Conservation (phyloP, 768 basidiomycete genomes). For the Mrakia hoshinonis region DNA sequence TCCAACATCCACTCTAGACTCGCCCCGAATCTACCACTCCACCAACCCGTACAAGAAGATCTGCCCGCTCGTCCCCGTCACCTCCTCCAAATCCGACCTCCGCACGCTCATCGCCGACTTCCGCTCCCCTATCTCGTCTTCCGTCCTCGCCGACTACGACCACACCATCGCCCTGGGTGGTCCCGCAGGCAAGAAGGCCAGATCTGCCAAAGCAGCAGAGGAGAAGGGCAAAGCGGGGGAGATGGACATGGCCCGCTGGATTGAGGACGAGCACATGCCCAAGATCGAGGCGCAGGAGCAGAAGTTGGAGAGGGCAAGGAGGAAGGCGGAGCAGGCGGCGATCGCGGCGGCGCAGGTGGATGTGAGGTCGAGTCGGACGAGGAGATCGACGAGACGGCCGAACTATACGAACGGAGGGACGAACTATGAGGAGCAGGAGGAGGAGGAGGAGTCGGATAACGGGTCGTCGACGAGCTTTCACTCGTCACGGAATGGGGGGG, state of each 20-base stretch:
- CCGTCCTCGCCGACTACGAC: slow-evolving; percentile 29
- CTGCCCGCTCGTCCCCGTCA: slow-evolving; percentile 62
- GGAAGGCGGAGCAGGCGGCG: slow-evolving; percentile 60
- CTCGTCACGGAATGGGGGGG: too few species aligned
- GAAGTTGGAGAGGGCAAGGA: slow-evolving; percentile 63
- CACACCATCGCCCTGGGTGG: neutral
- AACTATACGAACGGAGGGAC: slow-evolving; percentile 11
- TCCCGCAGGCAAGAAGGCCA: slow-evolving; percentile 47
- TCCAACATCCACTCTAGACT: slow-evolving; percentile 51
- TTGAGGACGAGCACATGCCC: slow-evolving; percentile 58
- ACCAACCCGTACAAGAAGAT: slow-evolving; percentile 86
- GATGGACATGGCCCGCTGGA: slow-evolving; percentile 51
- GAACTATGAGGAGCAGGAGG: neutral
- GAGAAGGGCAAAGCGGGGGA: slow-evolving; percentile 55
- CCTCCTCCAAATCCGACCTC: slow-evolving; percentile 68
- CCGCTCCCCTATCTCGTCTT: slow-evolving; percentile 47
- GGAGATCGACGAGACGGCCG: neutral
- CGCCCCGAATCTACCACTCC: slow-evolving; percentile 71
- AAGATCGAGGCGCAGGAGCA: slow-evolving; percentile 59
- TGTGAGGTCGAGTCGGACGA: slow-evolving; percentile 59
- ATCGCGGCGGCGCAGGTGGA: slow-evolving; percentile 63
- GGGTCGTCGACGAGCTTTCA: too few species aligned
- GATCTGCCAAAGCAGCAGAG: slow-evolving; percentile 40
- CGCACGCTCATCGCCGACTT: slow-evolving; percentile 55
- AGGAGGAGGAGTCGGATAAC: too few species aligned